phyloP scores from a whole-genome alignment of 352 stramenopile species.

The Phytophthora uliginosa region DNA sequence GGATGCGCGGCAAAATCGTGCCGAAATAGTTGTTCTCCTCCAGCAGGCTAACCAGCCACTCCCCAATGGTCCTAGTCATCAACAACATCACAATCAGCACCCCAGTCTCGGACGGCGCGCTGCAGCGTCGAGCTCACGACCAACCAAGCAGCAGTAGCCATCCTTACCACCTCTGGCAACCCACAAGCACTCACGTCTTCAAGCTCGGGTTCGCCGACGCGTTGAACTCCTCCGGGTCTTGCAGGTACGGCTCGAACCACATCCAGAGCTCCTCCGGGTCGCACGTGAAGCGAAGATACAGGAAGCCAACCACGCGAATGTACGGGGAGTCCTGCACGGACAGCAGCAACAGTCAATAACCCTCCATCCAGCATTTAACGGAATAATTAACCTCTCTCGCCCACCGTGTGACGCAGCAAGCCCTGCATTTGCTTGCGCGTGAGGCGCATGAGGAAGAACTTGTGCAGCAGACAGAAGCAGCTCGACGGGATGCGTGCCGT shows the following conservation, averaged over 20 bases:
- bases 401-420: slow-evolving; percentile 91
- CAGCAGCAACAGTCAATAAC: slow-evolving; percentile 23
- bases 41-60: slow-evolving; percentile 93
- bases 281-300: slow-evolving; percentile 98
- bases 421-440: slow-evolving; percentile 97
- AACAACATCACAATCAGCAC: slow-evolving; percentile 18
- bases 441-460: slow-evolving; percentile 97
- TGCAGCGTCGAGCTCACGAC: slow-evolving; percentile 25
- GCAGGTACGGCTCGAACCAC: slow-evolving; percentile 97
- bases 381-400: slow-evolving; percentile 1
- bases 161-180: slow-evolving; percentile 38
- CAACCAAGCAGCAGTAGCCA: slow-evolving; percentile 28
- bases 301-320: slow-evolving; percentile 97
- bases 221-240: slow-evolving; percentile 96
- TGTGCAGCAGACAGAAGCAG: slow-evolving; percentile 98
- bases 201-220: slow-evolving; percentile 84
- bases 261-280: slow-evolving; percentile 94
- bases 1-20: slow-evolving; percentile 97
- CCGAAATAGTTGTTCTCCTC: slow-evolving; percentile 97
- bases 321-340: slow-evolving; percentile 93
- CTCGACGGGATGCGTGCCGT: slow-evolving; percentile 93
- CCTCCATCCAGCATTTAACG: slow-evolving; percentile 18
- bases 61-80: slow-evolving; percentile 90
- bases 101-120: slow-evolving; percentile 19
- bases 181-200: slow-evolving; percentile 65